A percentile compares a stretch with the other conserved stretches of the same genome.
These are phyloP conservation scores for Xerocomellus chrysenteron DNA, from an alignment of 768 basidiomycete species.

Conservation along the genomic window DNA sequence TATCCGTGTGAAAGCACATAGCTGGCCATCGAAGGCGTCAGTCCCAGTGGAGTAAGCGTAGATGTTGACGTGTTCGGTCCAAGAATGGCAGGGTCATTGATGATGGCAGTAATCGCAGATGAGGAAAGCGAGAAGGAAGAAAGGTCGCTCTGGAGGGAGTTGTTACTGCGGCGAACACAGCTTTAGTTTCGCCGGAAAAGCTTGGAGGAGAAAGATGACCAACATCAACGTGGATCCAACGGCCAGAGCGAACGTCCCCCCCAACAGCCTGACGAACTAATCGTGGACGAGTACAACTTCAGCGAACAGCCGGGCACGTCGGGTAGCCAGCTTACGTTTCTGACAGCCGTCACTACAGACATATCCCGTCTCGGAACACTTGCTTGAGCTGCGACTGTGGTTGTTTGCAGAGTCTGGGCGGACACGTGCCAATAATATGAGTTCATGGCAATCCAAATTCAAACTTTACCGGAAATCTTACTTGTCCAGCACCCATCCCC, in stretches of 20 bases:
- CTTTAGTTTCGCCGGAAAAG: not conserved
- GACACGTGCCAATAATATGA: not conserved
- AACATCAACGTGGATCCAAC: conserved; percentile 60
- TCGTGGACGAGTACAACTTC: not conserved
- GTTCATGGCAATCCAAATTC: not conserved
- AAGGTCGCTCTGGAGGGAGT: conserved; percentile 46
- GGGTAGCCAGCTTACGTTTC: conserved; percentile 44
- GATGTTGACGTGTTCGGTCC: conserved; percentile 31
- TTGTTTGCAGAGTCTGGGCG: conserved; percentile 54
- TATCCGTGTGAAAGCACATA: conserved; percentile 50
- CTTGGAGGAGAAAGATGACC: conserved; percentile 11
- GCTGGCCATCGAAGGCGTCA: conserved; percentile 38
- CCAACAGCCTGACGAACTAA: conserved; percentile 67
- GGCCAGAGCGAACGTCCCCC: conserved; percentile 67
- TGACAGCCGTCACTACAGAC: conserved; percentile 71
- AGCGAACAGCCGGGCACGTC: not conserved
- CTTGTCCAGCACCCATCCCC: conserved; percentile 61
- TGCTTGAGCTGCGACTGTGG: conserved; percentile 71
- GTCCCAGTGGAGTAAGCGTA: conserved; percentile 32
- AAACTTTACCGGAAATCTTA: conserved; percentile 25
- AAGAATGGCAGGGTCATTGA: conserved; percentile 48
- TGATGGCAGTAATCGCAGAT: conserved; percentile 40
- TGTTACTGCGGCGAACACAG: conserved; percentile 35
- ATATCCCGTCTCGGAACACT: conserved; percentile 69
- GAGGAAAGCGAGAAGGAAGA: conserved; percentile 36